Conservation (phyloP, 1,139 yeast species). For the Suhomyces atakaporum region DNA sequence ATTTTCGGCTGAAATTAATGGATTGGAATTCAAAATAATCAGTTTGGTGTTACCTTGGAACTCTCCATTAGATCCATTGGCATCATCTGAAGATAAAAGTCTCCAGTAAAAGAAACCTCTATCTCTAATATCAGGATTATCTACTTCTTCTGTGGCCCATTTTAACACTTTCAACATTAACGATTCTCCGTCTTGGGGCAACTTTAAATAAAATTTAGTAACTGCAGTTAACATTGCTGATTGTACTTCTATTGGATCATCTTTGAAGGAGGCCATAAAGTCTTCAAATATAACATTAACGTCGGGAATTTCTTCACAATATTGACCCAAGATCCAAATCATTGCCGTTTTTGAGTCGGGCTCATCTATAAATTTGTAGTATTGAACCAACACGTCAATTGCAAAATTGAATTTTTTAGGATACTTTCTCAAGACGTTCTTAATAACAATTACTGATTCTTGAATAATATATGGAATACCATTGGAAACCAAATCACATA, state of each 20-base stretch:
- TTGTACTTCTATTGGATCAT: slow-evolving; percentile 74
- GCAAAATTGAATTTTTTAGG: slow-evolving; percentile 51
- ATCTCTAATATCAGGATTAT: slow-evolving; percentile 81
- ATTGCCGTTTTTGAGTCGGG: slow-evolving; percentile 78
- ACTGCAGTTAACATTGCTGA: slow-evolving; percentile 72
- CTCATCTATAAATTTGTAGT: slow-evolving; percentile 59
- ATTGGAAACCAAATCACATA: slow-evolving; percentile 61
- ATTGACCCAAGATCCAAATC: slow-evolving; percentile 85
- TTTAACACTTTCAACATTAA: slow-evolving; percentile 62
- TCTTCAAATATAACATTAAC: slow-evolving; percentile 50
- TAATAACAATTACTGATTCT: slow-evolving; percentile 75
- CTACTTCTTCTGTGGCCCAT: slow-evolving; percentile 72
- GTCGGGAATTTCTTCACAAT: slow-evolving; percentile 52
- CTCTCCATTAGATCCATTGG: slow-evolving; percentile 23
- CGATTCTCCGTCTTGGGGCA: slow-evolving; percentile 58
- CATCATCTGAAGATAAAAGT: slow-evolving; percentile 54
- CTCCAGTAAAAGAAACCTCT: slow-evolving; percentile 89
- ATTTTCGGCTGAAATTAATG: slow-evolving; percentile 65
- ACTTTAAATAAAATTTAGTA: slow-evolving; percentile 64
- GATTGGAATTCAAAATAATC: slow-evolving; percentile 61
- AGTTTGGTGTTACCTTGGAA: slow-evolving; percentile 50
- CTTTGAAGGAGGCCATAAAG: slow-evolving; percentile 50
- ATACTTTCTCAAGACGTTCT: slow-evolving; percentile 75
- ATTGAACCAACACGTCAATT: slow-evolving; percentile 42
- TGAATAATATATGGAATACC: slow-evolving; percentile 78